Percentiles rank a stretch among this genome's conserved stretches.
phyloP scores from a whole-genome alignment of 495 filamentous ascomycete genomes.

The Hypoxylon intermedium region DNA sequence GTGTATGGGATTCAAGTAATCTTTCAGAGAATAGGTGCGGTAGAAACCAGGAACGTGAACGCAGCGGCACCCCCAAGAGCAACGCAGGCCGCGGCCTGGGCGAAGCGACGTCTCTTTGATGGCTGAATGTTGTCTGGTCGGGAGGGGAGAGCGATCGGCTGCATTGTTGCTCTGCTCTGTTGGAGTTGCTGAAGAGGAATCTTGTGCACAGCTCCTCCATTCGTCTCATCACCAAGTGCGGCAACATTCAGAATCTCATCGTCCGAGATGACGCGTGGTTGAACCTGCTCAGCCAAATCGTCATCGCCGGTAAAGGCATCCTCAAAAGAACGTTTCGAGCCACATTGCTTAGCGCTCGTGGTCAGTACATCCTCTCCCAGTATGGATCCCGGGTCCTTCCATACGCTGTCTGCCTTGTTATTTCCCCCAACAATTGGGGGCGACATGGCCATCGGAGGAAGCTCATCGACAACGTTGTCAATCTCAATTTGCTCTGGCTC shows the following conservation, averaged over 20 bases:
- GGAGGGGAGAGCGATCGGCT: not conserved
- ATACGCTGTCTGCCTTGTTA: not conserved
- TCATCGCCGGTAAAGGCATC: conserved; percentile 20
- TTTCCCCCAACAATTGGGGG: not conserved
- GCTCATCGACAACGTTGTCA: not conserved
- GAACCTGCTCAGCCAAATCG: not conserved
- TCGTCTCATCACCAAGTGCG: too few relatives aligned
- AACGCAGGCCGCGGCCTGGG: conserved; percentile 42
- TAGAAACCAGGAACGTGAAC: conserved; percentile 45
- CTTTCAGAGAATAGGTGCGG: conserved; percentile 39
- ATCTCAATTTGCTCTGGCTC: conserved; percentile 12
- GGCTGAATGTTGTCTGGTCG: conserved; percentile 22
- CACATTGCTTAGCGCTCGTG: not conserved
- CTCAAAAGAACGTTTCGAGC: conserved; percentile 26
- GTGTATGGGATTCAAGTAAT: not conserved
- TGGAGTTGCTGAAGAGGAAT: not conserved
- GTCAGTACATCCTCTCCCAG: not conserved
- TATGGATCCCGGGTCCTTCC: too few relatives aligned
- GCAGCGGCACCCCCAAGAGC: conserved; percentile 43
- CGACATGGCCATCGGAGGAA: not conserved
- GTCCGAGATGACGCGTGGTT: too few relatives aligned
- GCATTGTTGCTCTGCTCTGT: not conserved
- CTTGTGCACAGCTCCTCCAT: too few relatives aligned
- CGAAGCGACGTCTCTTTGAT: conserved; percentile 41
- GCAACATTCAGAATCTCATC: too few relatives aligned